A percentile compares a stretch with the other conserved stretches of the same genome.
phyloP scores from a whole-genome alignment of 2,329 filamentous ascomycete genomes.

The Colletotrichum higginsianum region DNA sequence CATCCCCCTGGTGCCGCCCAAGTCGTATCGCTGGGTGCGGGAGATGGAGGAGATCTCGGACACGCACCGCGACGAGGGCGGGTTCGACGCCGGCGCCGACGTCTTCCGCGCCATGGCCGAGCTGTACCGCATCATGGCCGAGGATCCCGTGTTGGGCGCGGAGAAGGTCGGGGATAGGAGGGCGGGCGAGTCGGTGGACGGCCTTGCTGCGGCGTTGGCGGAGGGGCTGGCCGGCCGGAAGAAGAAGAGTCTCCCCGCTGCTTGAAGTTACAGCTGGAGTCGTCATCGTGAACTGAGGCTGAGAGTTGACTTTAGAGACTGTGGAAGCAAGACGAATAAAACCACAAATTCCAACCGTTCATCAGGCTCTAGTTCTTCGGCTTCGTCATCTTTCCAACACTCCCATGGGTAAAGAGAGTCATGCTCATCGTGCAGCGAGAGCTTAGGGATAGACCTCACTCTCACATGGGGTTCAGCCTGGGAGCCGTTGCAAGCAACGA shows the following conservation, averaged over 20 bases:
- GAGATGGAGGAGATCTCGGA: slow-evolving; percentile 84
- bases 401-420: too few species aligned
- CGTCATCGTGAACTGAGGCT: not conserved
- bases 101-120: slow-evolving; percentile 73
- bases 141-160: slow-evolving; percentile 71
- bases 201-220: slow-evolving; percentile 66
- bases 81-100: slow-evolving; percentile 64
- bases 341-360: too few species aligned
- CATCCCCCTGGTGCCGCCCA: slow-evolving; percentile 75
- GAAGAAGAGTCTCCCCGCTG: slow-evolving; percentile 48
- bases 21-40: slow-evolving; percentile 84
- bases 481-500: too few species aligned
- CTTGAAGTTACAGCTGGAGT: not conserved
- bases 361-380: too few species aligned
- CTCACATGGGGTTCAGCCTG: too few species aligned
- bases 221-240: slow-evolving; percentile 63
- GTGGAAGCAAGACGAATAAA: too few species aligned
- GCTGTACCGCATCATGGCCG: slow-evolving; percentile 73
- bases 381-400: too few species aligned
- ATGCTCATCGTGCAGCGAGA: too few species aligned
- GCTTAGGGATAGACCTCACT: too few species aligned
- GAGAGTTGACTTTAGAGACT: too few species aligned
- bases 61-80: slow-evolving; percentile 75
- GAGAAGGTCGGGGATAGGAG: slow-evolving; percentile 71
- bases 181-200: slow-evolving; percentile 69